These are phyloP conservation scores for Pseudofabraea citricarpa DNA, from an alignment of 2,329 filamentous ascomycete genomes.

Conservation along the genomic window DNA sequence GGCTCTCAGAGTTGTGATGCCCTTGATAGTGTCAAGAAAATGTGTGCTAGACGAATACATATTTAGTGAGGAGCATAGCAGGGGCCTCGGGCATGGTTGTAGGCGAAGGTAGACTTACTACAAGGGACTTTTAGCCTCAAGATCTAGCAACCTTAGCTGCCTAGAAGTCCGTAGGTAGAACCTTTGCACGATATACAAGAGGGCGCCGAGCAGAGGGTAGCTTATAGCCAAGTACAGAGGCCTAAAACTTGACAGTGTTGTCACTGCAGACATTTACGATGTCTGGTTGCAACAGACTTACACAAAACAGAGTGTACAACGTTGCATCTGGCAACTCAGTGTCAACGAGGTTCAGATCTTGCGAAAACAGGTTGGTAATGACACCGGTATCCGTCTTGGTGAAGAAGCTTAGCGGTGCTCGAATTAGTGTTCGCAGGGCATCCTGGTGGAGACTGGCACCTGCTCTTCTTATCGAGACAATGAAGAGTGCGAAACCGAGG, in stretches of 20 bases:
- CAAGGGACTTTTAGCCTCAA: constrained; percentile 35
- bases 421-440: constrained; percentile 14
- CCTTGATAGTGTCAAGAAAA: constrained; percentile 7
- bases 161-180: constrained; percentile 40
- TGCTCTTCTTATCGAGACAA: constrained; percentile 17
- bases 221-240: constrained; percentile 4
- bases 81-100: constrained; percentile 31
- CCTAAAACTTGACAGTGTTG: not conserved
- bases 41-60: constrained; percentile 3
- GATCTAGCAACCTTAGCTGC: constrained; percentile 39
- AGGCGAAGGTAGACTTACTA: constrained; percentile 20
- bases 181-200: constrained; percentile 24
- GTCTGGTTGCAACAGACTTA: constrained; percentile 2
- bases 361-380: constrained; percentile 15
- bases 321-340: constrained; percentile 13
- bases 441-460: constrained; percentile 20
- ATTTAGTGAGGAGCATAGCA: constrained; percentile 3
- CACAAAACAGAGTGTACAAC: constrained; percentile 7
- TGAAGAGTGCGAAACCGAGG: constrained; percentile 13
- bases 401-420: constrained; percentile 13
- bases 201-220: constrained; percentile 1
- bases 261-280: not conserved
- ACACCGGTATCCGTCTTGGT: constrained; percentile 13
- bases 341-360: constrained; percentile 16
- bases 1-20: constrained; percentile 5